Evolutionary conservation across 2,329 filamentous ascomycete species (phyloP).

Genomic region (Colletotrichum tabaci): DNA sequence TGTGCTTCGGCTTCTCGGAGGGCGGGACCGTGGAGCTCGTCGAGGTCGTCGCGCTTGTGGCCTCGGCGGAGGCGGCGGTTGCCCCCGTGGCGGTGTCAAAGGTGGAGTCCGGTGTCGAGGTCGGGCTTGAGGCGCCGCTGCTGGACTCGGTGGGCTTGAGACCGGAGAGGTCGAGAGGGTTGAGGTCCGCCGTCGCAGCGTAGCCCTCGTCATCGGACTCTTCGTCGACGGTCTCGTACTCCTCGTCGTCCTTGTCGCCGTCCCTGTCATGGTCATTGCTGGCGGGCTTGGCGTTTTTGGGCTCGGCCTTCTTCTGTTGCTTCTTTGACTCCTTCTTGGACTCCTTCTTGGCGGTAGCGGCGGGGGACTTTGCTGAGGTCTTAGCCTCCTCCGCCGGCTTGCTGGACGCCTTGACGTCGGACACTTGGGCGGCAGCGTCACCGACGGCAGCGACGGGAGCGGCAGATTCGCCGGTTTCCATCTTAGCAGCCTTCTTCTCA

Average conservation of each 20-base stretch:
- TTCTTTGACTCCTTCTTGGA: slow-evolving; percentile 62
- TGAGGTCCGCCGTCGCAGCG: slow-evolving; percentile 39
- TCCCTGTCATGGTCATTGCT: slow-evolving; percentile 39
- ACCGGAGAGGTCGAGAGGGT: slow-evolving; percentile 49
- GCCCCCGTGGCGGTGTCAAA: slow-evolving; percentile 69
- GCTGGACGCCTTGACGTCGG: slow-evolving; percentile 69
- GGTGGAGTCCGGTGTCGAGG: slow-evolving; percentile 65
- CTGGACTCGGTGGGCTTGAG: slow-evolving; percentile 61
- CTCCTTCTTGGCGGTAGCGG: slow-evolving; percentile 57
- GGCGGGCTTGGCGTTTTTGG: slow-evolving; percentile 42
- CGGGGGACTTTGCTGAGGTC: slow-evolving; percentile 66
- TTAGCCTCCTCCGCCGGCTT: slow-evolving; percentile 60
- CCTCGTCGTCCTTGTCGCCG: slow-evolving; percentile 34
- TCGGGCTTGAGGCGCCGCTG: slow-evolving; percentile 57
- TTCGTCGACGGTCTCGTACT: slow-evolving; percentile 38
- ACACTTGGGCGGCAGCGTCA: not conserved
- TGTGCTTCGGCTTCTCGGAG: slow-evolving; percentile 74
- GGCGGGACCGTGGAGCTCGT: slow-evolving; percentile 76
- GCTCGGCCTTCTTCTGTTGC: slow-evolving; percentile 51
- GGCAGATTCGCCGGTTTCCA: slow-evolving; percentile 16
- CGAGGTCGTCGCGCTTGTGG: slow-evolving; percentile 75
- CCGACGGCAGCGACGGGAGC: slow-evolving; percentile 53
- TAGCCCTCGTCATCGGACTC: slow-evolving; percentile 43
- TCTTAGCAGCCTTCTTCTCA: slow-evolving; percentile 45
- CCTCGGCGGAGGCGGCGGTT: slow-evolving; percentile 57